These are phyloP conservation scores for Metarhizium album DNA, from an alignment of 2,329 filamentous ascomycete genomes.

Conservation along the genomic window DNA sequence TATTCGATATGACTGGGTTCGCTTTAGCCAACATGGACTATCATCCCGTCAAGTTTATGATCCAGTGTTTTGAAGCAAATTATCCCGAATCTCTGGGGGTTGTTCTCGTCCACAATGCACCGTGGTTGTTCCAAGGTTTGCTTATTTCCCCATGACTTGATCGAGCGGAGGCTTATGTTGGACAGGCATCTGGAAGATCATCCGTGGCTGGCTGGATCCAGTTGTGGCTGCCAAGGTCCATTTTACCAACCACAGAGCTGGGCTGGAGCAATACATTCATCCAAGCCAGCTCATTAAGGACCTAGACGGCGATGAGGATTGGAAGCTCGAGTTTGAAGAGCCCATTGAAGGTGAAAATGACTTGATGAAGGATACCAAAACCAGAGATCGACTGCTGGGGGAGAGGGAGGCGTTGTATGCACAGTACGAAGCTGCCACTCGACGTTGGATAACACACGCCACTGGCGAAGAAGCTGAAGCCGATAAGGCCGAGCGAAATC, in stretches of 20 bases:
- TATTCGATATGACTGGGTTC: slow-evolving; percentile 96
- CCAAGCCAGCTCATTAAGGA: slow-evolving; percentile 65
- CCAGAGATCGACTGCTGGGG: slow-evolving; percentile 51
- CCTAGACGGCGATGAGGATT: slow-evolving; percentile 77
- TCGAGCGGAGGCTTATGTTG: slow-evolving; percentile 3
- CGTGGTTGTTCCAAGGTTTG: slow-evolving; percentile 89
- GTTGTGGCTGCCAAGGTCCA: slow-evolving; percentile 91
- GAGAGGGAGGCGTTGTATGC: slow-evolving; percentile 56
- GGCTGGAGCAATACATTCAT: slow-evolving; percentile 68
- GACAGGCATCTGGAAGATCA: slow-evolving; percentile 86
- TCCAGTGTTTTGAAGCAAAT: slow-evolving; percentile 98
- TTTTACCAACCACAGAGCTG: slow-evolving; percentile 74
- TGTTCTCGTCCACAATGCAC: slow-evolving; percentile 88
- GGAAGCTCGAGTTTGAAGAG: slow-evolving; percentile 74
- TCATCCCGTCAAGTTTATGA: slow-evolving; percentile 95
- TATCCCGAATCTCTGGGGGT: slow-evolving; percentile 88
- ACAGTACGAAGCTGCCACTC: slow-evolving; percentile 63
- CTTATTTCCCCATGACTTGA: slow-evolving; percentile 4
- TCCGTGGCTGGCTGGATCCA: slow-evolving; percentile 91
- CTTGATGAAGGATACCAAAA: slow-evolving; percentile 53
- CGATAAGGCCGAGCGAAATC: slow-evolving; percentile 46
- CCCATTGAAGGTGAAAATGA: slow-evolving; percentile 67
- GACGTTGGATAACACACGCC: slow-evolving; percentile 55
- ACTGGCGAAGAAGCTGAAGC: slow-evolving; percentile 33
- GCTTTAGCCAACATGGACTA: slow-evolving; percentile 98